phyloP scores from a whole-genome alignment of 371 early-diverging fungal genomes.

The Dichotomocladium elegans region DNA sequence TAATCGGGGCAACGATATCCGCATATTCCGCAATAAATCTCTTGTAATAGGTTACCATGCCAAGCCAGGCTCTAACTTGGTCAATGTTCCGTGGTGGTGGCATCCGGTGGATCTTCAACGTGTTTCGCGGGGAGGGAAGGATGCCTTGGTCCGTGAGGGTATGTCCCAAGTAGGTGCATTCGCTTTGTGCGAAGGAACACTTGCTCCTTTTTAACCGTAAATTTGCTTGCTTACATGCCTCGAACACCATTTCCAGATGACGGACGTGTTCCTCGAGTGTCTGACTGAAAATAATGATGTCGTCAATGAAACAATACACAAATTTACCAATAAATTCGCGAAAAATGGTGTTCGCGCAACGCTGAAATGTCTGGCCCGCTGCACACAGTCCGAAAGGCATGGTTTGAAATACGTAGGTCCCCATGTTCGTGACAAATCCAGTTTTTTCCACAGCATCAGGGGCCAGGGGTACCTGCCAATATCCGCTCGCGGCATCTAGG shows the following conservation, averaged over 20 bases:
- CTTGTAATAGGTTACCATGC: constrained; percentile 25
- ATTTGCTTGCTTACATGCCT: constrained; percentile 15
- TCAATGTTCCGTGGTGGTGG: constrained; percentile 4
- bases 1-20: constrained; percentile 8
- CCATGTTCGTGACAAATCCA: constrained; percentile 31
- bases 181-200: not conserved
- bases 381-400: constrained; percentile 48
- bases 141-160: constrained; percentile 23
- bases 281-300: constrained; percentile 37
- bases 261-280: constrained; percentile 31
- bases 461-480: constrained; percentile 31
- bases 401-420: constrained; percentile 40
- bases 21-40: constrained; percentile 25
- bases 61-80: constrained; percentile 22
- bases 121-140: not conserved
- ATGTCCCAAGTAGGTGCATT: constrained; percentile 29
- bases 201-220: constrained; percentile 29
- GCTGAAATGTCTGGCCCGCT: constrained; percentile 36
- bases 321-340: constrained; percentile 9
- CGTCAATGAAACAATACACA: constrained; percentile 40
- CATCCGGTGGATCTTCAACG: constrained; percentile 2
- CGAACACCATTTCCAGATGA: constrained; percentile 32
- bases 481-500: constrained; percentile 39
- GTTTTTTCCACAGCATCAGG: constrained; percentile 20
- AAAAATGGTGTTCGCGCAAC: constrained; percentile 1